Evolutionary conservation across 176 grass and related monocot species (phyloP), one percentile per base, ranked within the genome.

Genomic region (Paspalum notatum): DNA sequence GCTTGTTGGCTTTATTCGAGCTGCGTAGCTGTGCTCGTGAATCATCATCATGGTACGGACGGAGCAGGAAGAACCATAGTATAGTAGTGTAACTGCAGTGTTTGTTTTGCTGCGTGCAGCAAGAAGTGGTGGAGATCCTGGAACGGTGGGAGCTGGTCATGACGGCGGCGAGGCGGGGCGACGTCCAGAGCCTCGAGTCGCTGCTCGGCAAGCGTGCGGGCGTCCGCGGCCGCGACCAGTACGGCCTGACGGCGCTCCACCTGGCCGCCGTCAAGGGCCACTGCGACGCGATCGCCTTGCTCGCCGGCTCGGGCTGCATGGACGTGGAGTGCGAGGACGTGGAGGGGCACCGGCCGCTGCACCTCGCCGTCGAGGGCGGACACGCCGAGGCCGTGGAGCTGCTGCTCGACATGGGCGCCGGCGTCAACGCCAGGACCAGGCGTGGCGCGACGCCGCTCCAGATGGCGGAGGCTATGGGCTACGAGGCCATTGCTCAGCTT

Each of bases 231-330:
- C 77, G 81, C 62, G 95, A 98, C 83, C 92, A 98, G 83, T 95
- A 98, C 57, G 92, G 95, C 21, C 87, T 87, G 27, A 94, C 95
- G 32, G 88, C 95, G 49, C 90, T 98, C 12, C 95, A 98, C 84
- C 6, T 89, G 14, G 92, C 90, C 0, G 89, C 95, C 7, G 93
- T 98, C 85, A 98, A 95, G 62, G 95, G 92, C 8, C 85, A 94
- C 73, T 84, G 88, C 66, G 92, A 94, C 69, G 84, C 55, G 42
- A 84, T 98, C 58, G 87, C 87, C 5, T 8, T 98, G 84, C 84
- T 98, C 41, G 77, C 83, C 21, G 91, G 93, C 25, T 86, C 85
- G 0, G 95, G 92, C 18, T 76, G 82, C 27, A 91, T 93, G 82
- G 92, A 94, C 70, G 8, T 98, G 18, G 88, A 94, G 78, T 77